These are phyloP conservation scores for Mycena metata DNA, from an alignment of 768 basidiomycete genomes.

Conservation along the genomic window DNA sequence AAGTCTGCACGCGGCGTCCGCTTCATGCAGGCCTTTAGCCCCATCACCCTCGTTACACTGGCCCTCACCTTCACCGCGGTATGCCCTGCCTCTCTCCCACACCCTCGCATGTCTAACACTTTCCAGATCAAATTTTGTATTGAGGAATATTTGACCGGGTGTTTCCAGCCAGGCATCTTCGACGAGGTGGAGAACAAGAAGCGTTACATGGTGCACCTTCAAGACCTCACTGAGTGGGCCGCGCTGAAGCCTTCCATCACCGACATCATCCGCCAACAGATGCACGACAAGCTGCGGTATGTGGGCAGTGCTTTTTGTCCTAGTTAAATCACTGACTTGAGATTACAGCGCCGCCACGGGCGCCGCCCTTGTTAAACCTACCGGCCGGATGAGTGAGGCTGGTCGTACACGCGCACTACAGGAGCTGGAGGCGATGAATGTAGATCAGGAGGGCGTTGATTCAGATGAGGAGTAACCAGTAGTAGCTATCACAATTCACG, in stretches of 20 bases:
- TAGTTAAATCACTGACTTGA: not conserved
- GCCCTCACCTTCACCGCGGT: slow-evolving; percentile 38
- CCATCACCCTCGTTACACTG: slow-evolving; percentile 32
- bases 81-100: not conserved
- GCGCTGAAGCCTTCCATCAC: slow-evolving; percentile 14
- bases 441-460: not conserved
- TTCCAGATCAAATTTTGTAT: slow-evolving; percentile 33
- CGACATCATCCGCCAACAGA: not conserved
- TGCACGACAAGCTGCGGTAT: slow-evolving; percentile 27
- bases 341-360: slow-evolving; percentile 5
- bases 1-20: slow-evolving; percentile 31
- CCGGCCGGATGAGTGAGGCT: not conserved
- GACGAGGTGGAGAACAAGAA: slow-evolving; percentile 9
- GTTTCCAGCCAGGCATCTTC: slow-evolving; percentile 4
- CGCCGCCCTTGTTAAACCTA: not conserved
- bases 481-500: not conserved
- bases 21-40: slow-evolving; percentile 30
- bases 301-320: not conserved
- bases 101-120: not conserved
- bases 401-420: slow-evolving; percentile 1
- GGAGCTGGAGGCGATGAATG: slow-evolving; percentile 2
- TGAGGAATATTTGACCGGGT: slow-evolving; percentile 31
- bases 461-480: not conserved
- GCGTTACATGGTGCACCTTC: slow-evolving; percentile 12
- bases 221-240: slow-evolving; percentile 15